phyloP scores from a whole-genome alignment of 139 green algal genomes.

The Closterium sp. region DNA sequence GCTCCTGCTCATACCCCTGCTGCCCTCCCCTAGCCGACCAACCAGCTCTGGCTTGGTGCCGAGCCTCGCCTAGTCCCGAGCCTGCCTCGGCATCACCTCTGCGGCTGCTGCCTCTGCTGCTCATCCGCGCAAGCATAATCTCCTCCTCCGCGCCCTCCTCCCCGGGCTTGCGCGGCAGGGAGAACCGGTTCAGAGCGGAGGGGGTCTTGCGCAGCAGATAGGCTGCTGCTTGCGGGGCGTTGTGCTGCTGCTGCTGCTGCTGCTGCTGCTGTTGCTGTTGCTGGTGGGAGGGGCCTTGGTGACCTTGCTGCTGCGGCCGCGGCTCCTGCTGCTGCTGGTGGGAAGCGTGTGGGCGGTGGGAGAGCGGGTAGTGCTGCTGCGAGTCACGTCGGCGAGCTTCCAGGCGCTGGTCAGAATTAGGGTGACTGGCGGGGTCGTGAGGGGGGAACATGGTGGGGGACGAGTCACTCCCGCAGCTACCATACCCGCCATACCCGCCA shows the following conservation, averaged over 20 bases:
- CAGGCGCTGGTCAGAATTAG: not conserved
- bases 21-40: no score
- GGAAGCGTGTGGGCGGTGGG: no score
- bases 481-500: no score
- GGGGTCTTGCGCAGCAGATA: not conserved
- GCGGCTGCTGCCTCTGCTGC: not conserved
- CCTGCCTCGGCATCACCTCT: not conserved
- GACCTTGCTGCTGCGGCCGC: not conserved
- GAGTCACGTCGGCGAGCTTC: no score
- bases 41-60: no score
- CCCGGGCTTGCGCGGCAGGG: not conserved
- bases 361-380: not conserved
- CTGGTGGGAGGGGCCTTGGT: not conserved
- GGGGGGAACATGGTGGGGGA: not conserved
- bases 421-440: not conserved
- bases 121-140: not conserved
- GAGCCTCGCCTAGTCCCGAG: no score
- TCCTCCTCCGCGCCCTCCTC: not conserved
- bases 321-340: not conserved
- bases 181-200: not conserved
- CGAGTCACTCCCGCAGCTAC: no score
- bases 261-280: not conserved
- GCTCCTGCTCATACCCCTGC: not conserved
- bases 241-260: not conserved
- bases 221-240: not conserved